Evolutionary conservation across 164 flowering plant genomes (phyloP).

Genomic region (Warburgia ugandensis): DNA sequence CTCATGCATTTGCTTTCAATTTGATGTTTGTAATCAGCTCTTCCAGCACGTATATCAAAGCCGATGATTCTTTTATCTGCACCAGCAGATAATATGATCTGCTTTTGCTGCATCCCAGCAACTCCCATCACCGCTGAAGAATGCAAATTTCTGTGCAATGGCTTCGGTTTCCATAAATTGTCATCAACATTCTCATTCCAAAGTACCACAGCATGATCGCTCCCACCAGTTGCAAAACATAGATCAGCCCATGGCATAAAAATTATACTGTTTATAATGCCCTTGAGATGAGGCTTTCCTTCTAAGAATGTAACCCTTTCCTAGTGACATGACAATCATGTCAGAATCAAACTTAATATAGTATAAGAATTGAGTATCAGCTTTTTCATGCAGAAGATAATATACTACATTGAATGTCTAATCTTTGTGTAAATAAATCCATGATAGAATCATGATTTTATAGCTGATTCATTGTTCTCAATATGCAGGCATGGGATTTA

Average conservation of each 20-base stretch:
- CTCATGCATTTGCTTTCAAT: constrained; percentile 94
- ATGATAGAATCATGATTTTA: too few relatives aligned
- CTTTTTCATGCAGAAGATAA: neutral
- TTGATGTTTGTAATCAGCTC: constrained; percentile 66
- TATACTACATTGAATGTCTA: too few relatives aligned
- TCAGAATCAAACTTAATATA: constrained; percentile 5
- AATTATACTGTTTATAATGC: constrained; percentile 72
- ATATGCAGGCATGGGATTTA: too few relatives aligned
- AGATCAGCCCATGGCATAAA: constrained; percentile 70
- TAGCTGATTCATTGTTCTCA: too few relatives aligned
- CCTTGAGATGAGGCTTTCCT: constrained; percentile 83
- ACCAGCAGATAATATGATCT: constrained; percentile 71
- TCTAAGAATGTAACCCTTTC: constrained; percentile 53
- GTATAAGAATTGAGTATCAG: too few relatives aligned
- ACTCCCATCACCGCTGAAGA: constrained; percentile 97
- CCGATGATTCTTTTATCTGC: constrained; percentile 83
- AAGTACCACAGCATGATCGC: constrained; percentile 86
- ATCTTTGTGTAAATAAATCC: too few relatives aligned
- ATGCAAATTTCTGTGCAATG: constrained; percentile 64
- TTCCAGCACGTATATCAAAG: constrained; percentile 49
- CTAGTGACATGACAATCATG: constrained; percentile 8
- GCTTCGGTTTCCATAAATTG: constrained; percentile 63
- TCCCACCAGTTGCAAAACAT: constrained; percentile 81
- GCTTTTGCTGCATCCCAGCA: constrained; percentile 75
- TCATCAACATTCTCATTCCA: constrained; percentile 65